Percentiles rank a stretch among this genome's conserved stretches.
These are phyloP conservation scores for Penicillium verhagenii DNA, from an alignment of 495 filamentous ascomycete genomes.

Conservation along the genomic window DNA sequence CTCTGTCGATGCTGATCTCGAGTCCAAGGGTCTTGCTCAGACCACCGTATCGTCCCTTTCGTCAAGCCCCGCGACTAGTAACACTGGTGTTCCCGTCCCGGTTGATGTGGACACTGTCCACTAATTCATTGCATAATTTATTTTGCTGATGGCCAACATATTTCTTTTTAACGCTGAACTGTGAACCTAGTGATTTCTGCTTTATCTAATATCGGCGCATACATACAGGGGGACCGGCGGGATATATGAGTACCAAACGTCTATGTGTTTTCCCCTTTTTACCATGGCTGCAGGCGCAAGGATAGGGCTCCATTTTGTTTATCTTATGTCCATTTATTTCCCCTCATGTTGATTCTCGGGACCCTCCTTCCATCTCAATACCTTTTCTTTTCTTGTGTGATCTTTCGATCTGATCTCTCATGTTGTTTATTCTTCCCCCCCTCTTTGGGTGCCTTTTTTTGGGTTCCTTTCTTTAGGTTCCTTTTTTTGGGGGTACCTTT, in stretches of 20 bases:
- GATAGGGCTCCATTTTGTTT: slow-evolving; percentile 30
- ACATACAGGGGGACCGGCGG: slow-evolving; percentile 40
- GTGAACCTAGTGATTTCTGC: slow-evolving; percentile 23
- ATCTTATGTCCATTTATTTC: slow-evolving; percentile 16
- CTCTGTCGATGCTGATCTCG: slow-evolving; percentile 29
- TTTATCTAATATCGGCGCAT: slow-evolving; percentile 44
- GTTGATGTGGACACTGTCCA: slow-evolving; percentile 29
- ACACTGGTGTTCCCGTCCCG: slow-evolving; percentile 31
- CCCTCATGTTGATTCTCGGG: slow-evolving; percentile 23
- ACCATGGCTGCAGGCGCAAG: slow-evolving; percentile 43
- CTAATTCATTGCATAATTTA: slow-evolving; percentile 29
- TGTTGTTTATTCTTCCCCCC: background rate
- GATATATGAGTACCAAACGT: slow-evolving; percentile 31
- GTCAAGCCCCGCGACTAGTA: slow-evolving; percentile 33
- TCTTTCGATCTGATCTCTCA: slow-evolving; percentile 11
- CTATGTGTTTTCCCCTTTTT: slow-evolving; percentile 21
- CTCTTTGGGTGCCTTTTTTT: too few species aligned
- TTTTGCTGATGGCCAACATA: slow-evolving; percentile 41
- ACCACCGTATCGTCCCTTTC: slow-evolving; percentile 38
- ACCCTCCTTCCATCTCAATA: background rate
- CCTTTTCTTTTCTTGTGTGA: background rate
- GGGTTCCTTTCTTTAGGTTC: too few species aligned
- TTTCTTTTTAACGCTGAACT: slow-evolving; percentile 29
- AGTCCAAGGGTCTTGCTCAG: slow-evolving; percentile 34
- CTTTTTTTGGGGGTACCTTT: too few species aligned